These are phyloP conservation scores for Zizania latifolia DNA, from an alignment of 176 grass and related monocot genomes.

Conservation along the genomic window DNA sequence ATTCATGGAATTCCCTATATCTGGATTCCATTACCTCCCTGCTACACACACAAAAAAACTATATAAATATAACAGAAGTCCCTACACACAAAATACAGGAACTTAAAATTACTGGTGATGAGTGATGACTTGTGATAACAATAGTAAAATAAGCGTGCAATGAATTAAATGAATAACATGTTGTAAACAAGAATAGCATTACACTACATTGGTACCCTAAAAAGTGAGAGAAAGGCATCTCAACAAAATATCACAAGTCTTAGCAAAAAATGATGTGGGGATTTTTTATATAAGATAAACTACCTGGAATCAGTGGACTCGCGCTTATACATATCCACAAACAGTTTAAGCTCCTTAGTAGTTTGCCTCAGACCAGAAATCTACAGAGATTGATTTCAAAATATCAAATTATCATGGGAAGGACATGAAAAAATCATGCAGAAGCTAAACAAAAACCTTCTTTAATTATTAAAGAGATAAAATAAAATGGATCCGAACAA, in stretches of 20 bases:
- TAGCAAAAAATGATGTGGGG: not conserved
- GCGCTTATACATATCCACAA: constrained; percentile 50
- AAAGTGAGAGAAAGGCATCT: not conserved
- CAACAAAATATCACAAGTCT: not conserved
- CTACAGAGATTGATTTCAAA: constrained; percentile 29
- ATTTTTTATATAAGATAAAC: not conserved
- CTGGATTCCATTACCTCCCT: constrained; percentile 73
- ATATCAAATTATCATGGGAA: constrained; percentile 5
- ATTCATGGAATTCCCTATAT: constrained; percentile 64
- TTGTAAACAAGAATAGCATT: not conserved
- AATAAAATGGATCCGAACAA: not conserved
- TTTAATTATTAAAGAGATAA: not conserved
- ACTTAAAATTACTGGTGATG: not conserved
- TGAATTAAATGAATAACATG: not conserved
- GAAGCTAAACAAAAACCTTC: not conserved
- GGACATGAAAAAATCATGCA: not conserved
- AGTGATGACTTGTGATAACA: not conserved
- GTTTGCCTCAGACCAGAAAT: constrained; percentile 30
- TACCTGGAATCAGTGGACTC: constrained; percentile 55
- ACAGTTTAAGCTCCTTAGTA: constrained; percentile 46
- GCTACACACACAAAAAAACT: constrained; percentile 29
- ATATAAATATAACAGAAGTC: not conserved
- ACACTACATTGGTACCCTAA: not conserved
- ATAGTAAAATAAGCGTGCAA: not conserved
- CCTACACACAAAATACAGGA: not conserved